Evolutionary conservation across 106 monocot species (phyloP).

Genomic region (Allium fistulosum): DNA sequence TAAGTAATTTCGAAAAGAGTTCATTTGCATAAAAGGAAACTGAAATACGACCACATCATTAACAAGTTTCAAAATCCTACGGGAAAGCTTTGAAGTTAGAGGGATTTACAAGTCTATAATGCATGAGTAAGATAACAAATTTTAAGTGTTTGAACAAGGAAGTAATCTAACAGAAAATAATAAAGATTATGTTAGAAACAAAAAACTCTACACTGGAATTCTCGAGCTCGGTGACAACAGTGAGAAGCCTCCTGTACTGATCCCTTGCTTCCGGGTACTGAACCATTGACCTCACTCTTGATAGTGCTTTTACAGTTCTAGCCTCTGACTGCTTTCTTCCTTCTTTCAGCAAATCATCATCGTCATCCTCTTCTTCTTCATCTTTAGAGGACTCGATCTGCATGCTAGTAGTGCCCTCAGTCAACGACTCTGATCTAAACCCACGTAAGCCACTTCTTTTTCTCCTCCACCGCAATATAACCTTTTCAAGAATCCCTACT

Average conservation of each 20-base stretch:
- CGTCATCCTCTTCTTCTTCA: slow-evolving; percentile 75
- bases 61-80: no score
- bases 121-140: no score
- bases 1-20: no score
- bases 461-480: slow-evolving; percentile 70
- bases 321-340: slow-evolving; percentile 75
- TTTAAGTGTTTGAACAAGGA: no score
- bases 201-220: slow-evolving; percentile 13
- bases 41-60: no score
- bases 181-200: neutral
- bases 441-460: slow-evolving; percentile 66
- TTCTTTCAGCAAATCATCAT: slow-evolving; percentile 68
- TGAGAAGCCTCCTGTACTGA: slow-evolving; percentile 56
- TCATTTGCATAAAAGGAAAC: no score
- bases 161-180: no score
- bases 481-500: slow-evolving; percentile 80
- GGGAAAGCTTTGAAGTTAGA: no score
- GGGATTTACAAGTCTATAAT: no score
- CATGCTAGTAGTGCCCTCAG: slow-evolving; percentile 26
- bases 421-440: slow-evolving; percentile 38
- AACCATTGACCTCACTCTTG: slow-evolving; percentile 78
- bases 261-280: slow-evolving; percentile 90
- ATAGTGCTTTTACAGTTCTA: slow-evolving; percentile 57
- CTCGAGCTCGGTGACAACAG: slow-evolving; percentile 21
- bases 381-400: slow-evolving; percentile 25